These are phyloP conservation scores for Chrysochromulina parva DNA, from an alignment of 78 protist species.

Conservation along the genomic window DNA sequence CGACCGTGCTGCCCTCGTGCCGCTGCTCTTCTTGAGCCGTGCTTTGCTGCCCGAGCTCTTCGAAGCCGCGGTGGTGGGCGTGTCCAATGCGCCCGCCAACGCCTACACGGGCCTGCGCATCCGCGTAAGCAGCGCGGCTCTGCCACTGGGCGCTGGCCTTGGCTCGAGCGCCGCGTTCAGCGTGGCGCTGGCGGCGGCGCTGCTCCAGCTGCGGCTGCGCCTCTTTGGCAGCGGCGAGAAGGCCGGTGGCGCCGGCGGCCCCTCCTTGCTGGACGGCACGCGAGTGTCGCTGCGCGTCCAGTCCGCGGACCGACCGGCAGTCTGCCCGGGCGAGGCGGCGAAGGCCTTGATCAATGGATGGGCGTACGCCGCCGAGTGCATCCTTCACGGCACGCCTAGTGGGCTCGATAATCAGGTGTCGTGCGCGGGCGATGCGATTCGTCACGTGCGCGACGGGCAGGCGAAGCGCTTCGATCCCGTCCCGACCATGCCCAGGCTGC, in stretches of 20 bases:
- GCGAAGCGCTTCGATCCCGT: neutral
- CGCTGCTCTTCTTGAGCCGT: neutral
- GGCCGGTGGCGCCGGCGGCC: neutral
- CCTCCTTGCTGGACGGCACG: too few relatives aligned
- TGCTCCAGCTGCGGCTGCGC: constrained; percentile 35
- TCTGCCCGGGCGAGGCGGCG: neutral
- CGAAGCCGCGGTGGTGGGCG: too few relatives aligned
- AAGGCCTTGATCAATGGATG: constrained; percentile 52
- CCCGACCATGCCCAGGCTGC: neutral
- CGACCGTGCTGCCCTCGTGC: neutral
- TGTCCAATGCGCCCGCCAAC: neutral
- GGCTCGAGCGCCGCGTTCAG: constrained; percentile 76
- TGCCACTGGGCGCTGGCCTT: constrained; percentile 80
- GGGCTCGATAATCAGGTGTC: constrained; percentile 73
- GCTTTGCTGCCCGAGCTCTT: neutral
- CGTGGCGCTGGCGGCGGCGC: constrained; percentile 59
- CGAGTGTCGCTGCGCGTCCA: too few relatives aligned
- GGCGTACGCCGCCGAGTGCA: constrained; percentile 53
- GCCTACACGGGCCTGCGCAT: neutral
- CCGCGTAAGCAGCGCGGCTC: neutral
- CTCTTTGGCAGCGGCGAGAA: neutral
- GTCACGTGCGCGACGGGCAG: neutral
- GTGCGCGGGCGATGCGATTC: neutral
- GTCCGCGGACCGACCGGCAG: too few relatives aligned
- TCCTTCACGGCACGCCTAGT: constrained; percentile 72